These are phyloP conservation scores for Eragrostis nindensis DNA, from an alignment of 176 grass and related monocot species.

Conservation along the genomic window DNA sequence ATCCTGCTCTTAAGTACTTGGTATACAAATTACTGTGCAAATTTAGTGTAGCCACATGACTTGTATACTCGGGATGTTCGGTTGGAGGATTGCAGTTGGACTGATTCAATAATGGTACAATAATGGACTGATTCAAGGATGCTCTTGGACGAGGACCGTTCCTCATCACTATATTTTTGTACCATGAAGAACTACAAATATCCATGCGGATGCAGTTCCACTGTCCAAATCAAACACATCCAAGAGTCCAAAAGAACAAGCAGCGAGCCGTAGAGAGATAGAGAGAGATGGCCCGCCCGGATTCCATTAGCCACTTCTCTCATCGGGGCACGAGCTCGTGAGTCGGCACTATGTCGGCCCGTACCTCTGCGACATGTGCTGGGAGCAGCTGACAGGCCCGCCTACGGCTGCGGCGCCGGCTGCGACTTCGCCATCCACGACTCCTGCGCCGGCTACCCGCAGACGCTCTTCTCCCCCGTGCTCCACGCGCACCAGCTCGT, in stretches of 20 bases:
- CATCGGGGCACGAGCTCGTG: constrained; percentile 11
- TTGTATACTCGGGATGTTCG: too few species aligned
- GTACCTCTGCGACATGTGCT: constrained; percentile 23
- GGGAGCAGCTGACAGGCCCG: neutral
- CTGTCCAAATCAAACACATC: neutral
- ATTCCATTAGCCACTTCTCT: constrained; percentile 16
- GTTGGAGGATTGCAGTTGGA: too few species aligned
- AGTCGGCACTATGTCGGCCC: constrained; percentile 5
- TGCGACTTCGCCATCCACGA: constrained; percentile 19
- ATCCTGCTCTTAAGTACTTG: too few species aligned
- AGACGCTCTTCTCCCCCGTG: neutral
- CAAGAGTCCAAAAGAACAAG: too few species aligned
- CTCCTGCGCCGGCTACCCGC: constrained; percentile 12
- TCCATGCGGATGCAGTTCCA: neutral
- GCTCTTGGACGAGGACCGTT: too few species aligned
- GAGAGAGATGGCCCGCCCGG: neutral
- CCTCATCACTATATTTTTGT: too few species aligned
- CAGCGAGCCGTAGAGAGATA: neutral
- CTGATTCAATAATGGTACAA: too few species aligned
- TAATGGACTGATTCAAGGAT: too few species aligned
- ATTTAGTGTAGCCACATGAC: too few species aligned
- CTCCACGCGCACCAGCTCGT: neutral
- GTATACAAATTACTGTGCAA: too few species aligned
- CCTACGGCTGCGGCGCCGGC: constrained; percentile 16
- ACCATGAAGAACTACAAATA: too few species aligned